Evolutionary conservation across 495 filamentous ascomycete genomes (phyloP).

Genomic region (Aspergillus cavernicola): DNA sequence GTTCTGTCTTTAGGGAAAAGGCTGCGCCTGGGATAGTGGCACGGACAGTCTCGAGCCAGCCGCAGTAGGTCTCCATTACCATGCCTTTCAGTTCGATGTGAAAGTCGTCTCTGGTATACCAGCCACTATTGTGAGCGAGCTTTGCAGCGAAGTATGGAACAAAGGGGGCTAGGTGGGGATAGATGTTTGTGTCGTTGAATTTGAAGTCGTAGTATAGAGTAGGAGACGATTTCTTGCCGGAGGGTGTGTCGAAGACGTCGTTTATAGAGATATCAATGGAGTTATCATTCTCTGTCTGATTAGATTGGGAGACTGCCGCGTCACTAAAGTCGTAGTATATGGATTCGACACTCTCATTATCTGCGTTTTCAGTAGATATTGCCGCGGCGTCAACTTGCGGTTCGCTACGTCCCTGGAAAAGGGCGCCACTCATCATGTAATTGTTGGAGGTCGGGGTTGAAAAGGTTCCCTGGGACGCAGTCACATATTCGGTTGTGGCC

Average conservation of each 20-base stretch:
- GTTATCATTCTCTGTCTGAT: neutral
- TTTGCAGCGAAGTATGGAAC: constrained; percentile 26
- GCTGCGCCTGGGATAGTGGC: constrained; percentile 10
- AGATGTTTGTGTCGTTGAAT: neutral
- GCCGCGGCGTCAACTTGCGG: neutral
- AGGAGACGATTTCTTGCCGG: neutral
- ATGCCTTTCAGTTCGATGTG: constrained; percentile 26
- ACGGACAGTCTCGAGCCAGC: constrained; percentile 25
- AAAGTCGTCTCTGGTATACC: constrained; percentile 27
- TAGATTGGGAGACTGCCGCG: neutral
- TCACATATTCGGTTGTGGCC: neutral
- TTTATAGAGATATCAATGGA: neutral
- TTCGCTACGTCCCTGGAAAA: neutral
- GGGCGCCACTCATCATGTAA: neutral
- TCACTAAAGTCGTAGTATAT: constrained; percentile 12
- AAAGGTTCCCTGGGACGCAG: neutral
- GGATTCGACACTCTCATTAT: neutral
- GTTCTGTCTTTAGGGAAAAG: neutral
- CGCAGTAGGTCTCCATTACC: constrained; percentile 26
- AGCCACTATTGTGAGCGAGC: constrained; percentile 16
- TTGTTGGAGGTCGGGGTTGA: neutral
- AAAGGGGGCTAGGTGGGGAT: constrained; percentile 17
- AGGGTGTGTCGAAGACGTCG: neutral
- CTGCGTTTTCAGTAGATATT: neutral
- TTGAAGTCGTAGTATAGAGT: neutral